Base-by-base conservation (phyloP, 176 grass and related monocot genomes). In the Ensete ventricosum region DNA sequence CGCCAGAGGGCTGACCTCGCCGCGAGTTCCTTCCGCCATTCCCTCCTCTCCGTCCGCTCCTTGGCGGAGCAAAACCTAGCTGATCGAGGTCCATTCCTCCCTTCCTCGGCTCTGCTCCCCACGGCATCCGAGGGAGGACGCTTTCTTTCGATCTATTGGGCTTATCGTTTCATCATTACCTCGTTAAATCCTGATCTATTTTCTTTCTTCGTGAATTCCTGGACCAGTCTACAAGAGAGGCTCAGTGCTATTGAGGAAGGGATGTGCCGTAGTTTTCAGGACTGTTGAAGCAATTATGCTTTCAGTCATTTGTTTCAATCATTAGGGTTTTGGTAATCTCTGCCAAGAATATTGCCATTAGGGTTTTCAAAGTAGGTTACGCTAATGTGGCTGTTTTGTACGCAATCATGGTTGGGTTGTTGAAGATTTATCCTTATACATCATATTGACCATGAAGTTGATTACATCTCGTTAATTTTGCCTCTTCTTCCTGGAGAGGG, bases 21-120 rank as follows among this genome's bases (percentile, higher is more conserved):
- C 21, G 52, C 84, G 26, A 67, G 78, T 64, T 80, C 85, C 55
- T 90, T 96, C 83, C 67, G 64, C 74, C 81, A 63, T 14, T 84
- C 79, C 55, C 48, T 96, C 76, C 76, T 71, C 85, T 86, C 85
- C 4, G 82, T 89, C 66, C 87, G 87, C 81, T 82, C 81, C 69
- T 64, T 86, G 63, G 81, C 93, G 14, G 24, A 75, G 9, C 19
- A 74, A 60, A 82, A 68, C 71, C 77, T 88, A 73, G 55, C 73
- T 27, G 78, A 85, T 71, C 83, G 84, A 85, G 93, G 93, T 84
- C 2, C 16, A 26, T 50, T 49, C 54, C 64, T 34, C 51, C 10
- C 50, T 20, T 24, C 72, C 10, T 19, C 6, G 3, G 20, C 1
- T 34, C 2, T 9, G 0, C 54, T 55, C 23, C 1, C 21, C 9